Conservation (phyloP, 1,284 basidiomycete species). For the Irpex lacteus region DNA sequence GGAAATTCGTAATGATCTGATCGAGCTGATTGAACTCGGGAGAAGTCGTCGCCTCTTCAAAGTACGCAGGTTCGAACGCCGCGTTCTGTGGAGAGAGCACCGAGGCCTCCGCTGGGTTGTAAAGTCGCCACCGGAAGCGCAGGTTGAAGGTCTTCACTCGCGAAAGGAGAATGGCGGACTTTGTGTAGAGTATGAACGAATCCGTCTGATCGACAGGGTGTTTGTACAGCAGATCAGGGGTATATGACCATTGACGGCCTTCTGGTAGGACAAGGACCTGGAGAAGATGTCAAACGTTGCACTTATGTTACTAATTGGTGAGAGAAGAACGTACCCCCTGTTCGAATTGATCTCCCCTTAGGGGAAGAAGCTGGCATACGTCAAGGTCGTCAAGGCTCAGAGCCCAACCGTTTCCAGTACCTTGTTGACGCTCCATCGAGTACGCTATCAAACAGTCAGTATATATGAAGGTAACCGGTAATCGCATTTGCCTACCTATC, state of each 20-base stretch:
- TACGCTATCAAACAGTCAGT: constrained; percentile 42
- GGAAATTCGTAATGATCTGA: constrained; percentile 51
- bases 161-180: constrained; percentile 64
- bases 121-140: constrained; percentile 59
- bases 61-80: constrained; percentile 17
- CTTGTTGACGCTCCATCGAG: constrained; percentile 61
- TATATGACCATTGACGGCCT: constrained; percentile 69
- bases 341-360: constrained; percentile 58
- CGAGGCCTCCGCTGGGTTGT: constrained; percentile 47
- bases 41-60: constrained; percentile 53
- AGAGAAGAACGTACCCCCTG: constrained; percentile 45
- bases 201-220: constrained; percentile 67
- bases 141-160: constrained; percentile 71
- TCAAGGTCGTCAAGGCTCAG: constrained; percentile 69
- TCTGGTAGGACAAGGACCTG: constrained; percentile 52
- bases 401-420: constrained; percentile 68
- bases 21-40: constrained; percentile 68
- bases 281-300: constrained; percentile 7
- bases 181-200: constrained; percentile 74
- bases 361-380: constrained; percentile 66
- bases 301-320: neutral
- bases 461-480: neutral
- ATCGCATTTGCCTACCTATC: constrained; percentile 30
- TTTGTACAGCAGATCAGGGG: constrained; percentile 50
- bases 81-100: constrained; percentile 21